Base-by-base conservation (phyloP, 2,329 filamentous ascomycete species). In the Penicillium concentricum region DNA sequence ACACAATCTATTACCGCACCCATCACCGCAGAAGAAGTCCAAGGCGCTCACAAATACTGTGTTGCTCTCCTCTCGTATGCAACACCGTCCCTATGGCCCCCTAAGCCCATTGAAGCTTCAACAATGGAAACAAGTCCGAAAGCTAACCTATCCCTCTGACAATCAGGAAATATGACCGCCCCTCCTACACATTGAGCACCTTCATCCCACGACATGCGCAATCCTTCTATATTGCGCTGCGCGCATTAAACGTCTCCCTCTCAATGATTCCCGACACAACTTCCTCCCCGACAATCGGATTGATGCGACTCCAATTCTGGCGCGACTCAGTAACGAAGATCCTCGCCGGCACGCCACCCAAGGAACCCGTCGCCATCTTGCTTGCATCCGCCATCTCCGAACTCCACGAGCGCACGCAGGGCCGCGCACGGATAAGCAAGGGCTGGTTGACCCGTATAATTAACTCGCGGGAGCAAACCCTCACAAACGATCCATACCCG, bases 291-390 rank as follows among this genome's bases (percentile, higher is more conserved):
- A 88, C 88, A 4, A 90, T 97, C 59, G 93, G 91, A 48, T 82
- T 87, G 51, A 86, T 97, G 82, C 91, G 94, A 62, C 88, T 96
- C 75, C 91, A 96, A 73, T 97, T 97, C 79, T 97, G 94, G 90
- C 86, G 90, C 48, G 92, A 97, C 66, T 86, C 90, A 5, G 79
- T 99, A 50, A 84, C 88, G 52, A 87, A 88, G 59, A 89, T 90
- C 1, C 88, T 97, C 58, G 82, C 88, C 2, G 89, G 89, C 32
- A 79, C 81, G 0, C 92, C 94, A 1, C 92, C 92, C 1, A 91
- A 92, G 68, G 92, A 99, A 72, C 94, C 94, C 22, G 90, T 97
- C 41, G 93, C 92, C 57, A 84, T 96, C 30, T 81, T 97, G 5
- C 82, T 99, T 1, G 83, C 91, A 60, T 84, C 87, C 56, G 89